These are phyloP conservation scores for Trichoderma semiorbis DNA, from an alignment of 2,329 filamentous ascomycete genomes.

Conservation along the genomic window DNA sequence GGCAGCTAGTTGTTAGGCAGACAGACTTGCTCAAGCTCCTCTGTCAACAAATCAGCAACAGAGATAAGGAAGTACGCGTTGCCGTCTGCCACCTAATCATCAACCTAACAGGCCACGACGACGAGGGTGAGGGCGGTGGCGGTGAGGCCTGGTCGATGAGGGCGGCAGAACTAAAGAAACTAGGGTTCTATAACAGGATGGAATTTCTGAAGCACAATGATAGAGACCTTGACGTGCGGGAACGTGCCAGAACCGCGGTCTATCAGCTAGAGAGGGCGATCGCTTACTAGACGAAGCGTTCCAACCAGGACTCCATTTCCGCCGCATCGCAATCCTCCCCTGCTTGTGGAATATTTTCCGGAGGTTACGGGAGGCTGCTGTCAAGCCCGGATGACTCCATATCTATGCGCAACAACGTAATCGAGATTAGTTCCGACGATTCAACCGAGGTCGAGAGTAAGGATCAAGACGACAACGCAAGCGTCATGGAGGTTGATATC, in stretches of 20 bases:
- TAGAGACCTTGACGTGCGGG: slow-evolving; percentile 73
- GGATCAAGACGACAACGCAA: not conserved
- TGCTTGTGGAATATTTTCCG: too few species aligned
- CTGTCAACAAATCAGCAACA: slow-evolving; percentile 69
- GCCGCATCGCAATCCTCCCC: too few species aligned
- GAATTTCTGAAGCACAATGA: slow-evolving; percentile 62
- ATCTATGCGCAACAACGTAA: not conserved
- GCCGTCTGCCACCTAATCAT: slow-evolving; percentile 79
- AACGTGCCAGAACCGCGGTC: slow-evolving; percentile 76
- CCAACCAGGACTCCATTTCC: not conserved
- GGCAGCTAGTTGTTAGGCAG: slow-evolving; percentile 73
- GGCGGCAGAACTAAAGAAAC: slow-evolving; percentile 62
- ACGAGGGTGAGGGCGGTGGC: slow-evolving; percentile 53
- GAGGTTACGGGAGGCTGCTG: not conserved
- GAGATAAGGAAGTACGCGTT: slow-evolving; percentile 68
- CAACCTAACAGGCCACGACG: slow-evolving; percentile 82
- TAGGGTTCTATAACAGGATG: slow-evolving; percentile 69
- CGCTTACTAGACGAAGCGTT: slow-evolving; percentile 23
- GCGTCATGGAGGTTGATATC: not conserved
- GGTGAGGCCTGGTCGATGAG: slow-evolving; percentile 59
- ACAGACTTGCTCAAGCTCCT: slow-evolving; percentile 70
- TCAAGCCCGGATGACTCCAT: not conserved
- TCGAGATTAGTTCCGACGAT: not conserved
- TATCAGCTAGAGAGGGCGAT: slow-evolving; percentile 62
- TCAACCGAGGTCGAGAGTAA: not conserved